Evolutionary conservation across 1,139 yeast species (phyloP), one percentile per base, ranked within the genome.

Genomic region (Kluyveromyces sp.): DNA sequence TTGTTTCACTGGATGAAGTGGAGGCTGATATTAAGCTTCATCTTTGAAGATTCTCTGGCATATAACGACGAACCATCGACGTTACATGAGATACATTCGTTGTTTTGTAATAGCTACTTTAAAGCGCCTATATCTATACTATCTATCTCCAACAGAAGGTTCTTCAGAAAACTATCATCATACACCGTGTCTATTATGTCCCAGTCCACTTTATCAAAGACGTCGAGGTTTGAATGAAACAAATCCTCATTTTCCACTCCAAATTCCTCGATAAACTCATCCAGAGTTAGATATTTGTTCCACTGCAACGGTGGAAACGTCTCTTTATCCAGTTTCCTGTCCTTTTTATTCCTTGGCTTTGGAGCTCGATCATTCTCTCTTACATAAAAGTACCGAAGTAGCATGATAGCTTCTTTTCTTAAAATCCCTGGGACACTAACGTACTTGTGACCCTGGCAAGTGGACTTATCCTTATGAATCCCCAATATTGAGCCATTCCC

Each of bases 301-400:
- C 78, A 78, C 22, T 70, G 66, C 26, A 82, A 65, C 0, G 68
- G 66, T 0, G 94, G 92, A 48, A 82, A 83, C 22, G 73, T 77
- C 40, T 78, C 74, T 20, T 71, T 70, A 42, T 86, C 88, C 37
- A 92, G 70, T n/a, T 73, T 77, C 46, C 94, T 73, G 47, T 82
- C 80, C 64, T 83, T 82, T 61, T 88, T 88, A 22, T 75, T 67
- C 54, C 84, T 78, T 1, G 95, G 94, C 19, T 65, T 72, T 0
- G 98, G 98, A 1, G 97, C 95, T 41, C 80, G 74, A 35, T 75
- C 80, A 63, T 92, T 92, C 59, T 88, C 95, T 58, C 78, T 81
- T 6, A 87, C 75, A 61, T 92, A 92, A 64, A 92, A 92, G 57
- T 78, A 75, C 44, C 98, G 70, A 32, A 92, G 67, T 39, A 92